A percentile compares a stretch with the other conserved stretches of the same genome.
Evolutionary conservation across 1,284 basidiomycete genomes (phyloP).

Genomic region (Peniophora sp.): DNA sequence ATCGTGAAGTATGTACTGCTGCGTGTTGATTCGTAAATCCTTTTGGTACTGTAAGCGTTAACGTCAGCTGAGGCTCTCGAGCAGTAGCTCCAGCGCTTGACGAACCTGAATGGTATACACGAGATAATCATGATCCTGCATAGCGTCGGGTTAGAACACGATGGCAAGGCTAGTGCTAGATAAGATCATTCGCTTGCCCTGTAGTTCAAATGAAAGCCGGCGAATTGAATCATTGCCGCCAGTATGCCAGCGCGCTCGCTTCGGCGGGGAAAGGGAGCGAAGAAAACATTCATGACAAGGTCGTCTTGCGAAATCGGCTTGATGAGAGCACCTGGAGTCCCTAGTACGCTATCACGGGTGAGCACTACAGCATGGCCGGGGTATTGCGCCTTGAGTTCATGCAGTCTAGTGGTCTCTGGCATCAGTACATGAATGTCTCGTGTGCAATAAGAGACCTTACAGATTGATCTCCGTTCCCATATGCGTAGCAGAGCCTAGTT

Average conservation of each 20-base stretch:
- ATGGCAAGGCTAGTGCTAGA: neutral
- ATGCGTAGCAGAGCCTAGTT: neutral
- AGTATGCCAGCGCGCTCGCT: slow-evolving; percentile 31
- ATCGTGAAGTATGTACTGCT: slow-evolving; percentile 52
- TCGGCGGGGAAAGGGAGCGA: slow-evolving; percentile 38
- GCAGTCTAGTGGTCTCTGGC: slow-evolving; percentile 27
- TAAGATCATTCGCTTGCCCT: slow-evolving; percentile 31
- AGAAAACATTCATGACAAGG: slow-evolving; percentile 39
- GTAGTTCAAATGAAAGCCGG: slow-evolving; percentile 52
- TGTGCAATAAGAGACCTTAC: neutral
- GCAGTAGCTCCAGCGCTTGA: slow-evolving; percentile 1
- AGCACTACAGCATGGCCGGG: slow-evolving; percentile 54
- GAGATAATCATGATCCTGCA: slow-evolving; percentile 37
- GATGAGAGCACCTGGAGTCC: slow-evolving; percentile 39
- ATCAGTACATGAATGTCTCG: slow-evolving; percentile 1
- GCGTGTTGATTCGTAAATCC: slow-evolving; percentile 24
- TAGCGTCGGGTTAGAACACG: neutral
- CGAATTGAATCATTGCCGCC: slow-evolving; percentile 42
- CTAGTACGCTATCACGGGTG: slow-evolving; percentile 42
- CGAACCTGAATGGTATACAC: slow-evolving; percentile 37
- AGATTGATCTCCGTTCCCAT: neutral
- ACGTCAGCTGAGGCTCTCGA: neutral
- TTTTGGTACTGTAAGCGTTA: slow-evolving; percentile 24
- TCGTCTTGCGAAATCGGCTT: slow-evolving; percentile 41
- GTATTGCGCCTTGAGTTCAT: slow-evolving; percentile 47